Evolutionary conservation across 495 filamentous ascomycete genomes (phyloP).

Genomic region (Neurospora hispaniola): DNA sequence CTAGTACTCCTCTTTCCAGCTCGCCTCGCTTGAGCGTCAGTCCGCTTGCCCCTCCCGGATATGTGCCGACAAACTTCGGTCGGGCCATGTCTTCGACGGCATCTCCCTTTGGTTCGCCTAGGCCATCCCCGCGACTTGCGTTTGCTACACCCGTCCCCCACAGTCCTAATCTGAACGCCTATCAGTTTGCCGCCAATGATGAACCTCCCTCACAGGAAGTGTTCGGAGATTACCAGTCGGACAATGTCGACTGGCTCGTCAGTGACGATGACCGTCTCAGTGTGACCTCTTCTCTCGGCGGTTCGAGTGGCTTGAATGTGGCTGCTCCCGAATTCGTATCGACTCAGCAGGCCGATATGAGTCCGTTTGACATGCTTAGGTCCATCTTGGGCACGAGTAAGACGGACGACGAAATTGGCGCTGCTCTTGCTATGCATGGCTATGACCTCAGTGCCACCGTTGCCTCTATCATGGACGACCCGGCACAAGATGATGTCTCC

Average conservation of each 20-base stretch:
- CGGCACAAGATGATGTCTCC: conserved; percentile 31
- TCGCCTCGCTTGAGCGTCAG: conserved; percentile 68
- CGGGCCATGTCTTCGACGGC: conserved; percentile 63
- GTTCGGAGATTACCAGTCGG: conserved; percentile 84
- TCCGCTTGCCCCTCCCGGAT: conserved; percentile 71
- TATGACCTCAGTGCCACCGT: conserved; percentile 92
- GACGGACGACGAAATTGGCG: conserved; percentile 87
- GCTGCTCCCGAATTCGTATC: conserved; percentile 67
- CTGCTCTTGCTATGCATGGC: conserved; percentile 74
- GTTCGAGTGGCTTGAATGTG: conserved; percentile 56
- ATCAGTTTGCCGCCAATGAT: conserved; percentile 65
- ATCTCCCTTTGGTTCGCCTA: conserved; percentile 89
- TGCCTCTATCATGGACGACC: conserved; percentile 65
- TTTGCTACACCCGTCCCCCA: conserved; percentile 88
- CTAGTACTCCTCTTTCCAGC: conserved; percentile 63
- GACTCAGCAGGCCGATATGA: conserved; percentile 78
- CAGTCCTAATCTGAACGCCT: conserved; percentile 86
- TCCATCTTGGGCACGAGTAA: conserved; percentile 85
- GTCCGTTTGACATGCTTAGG: conserved; percentile 93
- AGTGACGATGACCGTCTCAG: conserved; percentile 71
- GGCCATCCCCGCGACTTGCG: conserved; percentile 84
- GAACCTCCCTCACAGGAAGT: conserved; percentile 68
- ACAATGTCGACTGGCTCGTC: conserved; percentile 93
- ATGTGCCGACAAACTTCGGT: conserved; percentile 63
- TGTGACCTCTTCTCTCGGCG: conserved; percentile 54